Conservation (phyloP, 2,329 filamentous ascomycete genomes). For the Pseudogymnoascus sp. region DNA sequence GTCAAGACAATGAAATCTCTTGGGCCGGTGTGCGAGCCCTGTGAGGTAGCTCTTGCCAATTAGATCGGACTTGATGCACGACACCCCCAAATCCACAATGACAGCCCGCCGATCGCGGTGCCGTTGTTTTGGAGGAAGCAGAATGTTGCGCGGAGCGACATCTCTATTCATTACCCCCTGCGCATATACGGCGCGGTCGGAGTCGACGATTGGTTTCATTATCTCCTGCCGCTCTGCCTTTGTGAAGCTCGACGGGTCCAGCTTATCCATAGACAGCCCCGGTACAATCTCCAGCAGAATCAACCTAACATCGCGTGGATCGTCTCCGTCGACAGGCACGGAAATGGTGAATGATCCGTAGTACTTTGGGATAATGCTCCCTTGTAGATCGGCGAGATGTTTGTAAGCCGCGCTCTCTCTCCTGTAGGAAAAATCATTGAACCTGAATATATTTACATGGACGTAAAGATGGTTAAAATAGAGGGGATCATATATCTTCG, state of each 20-base stretch:
- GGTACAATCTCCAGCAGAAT: neutral
- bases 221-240: neutral
- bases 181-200: neutral
- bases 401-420: neutral
- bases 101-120: neutral
- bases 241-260: neutral
- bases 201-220: neutral
- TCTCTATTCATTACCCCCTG: neutral
- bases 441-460: neutral
- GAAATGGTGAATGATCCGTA: neutral
- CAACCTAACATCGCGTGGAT: neutral
- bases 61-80: neutral
- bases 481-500: neutral
- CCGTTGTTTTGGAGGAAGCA: neutral
- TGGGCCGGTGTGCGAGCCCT: neutral
- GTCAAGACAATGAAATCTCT: neutral
- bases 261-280: neutral
- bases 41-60: neutral
- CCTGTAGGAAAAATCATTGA: neutral
- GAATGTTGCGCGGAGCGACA: neutral
- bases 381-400: neutral
- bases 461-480: neutral
- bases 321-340: neutral
- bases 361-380: neutral
- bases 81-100: neutral